phyloP scores from a whole-genome alignment of 2,329 filamentous ascomycete genomes.

The Thielaviopsis musarum region DNA sequence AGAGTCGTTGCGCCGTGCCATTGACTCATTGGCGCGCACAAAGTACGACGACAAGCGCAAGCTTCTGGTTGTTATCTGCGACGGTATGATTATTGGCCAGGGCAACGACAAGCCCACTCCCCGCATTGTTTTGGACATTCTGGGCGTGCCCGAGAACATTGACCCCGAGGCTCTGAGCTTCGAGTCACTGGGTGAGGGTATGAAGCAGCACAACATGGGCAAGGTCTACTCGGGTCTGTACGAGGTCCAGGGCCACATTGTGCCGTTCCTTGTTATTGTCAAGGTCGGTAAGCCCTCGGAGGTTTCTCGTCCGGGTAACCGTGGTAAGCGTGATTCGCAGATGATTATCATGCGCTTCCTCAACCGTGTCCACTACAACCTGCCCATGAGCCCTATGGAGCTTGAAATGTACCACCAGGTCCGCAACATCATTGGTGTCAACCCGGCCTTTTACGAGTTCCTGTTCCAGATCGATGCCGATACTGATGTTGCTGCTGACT shows the following conservation, averaged over 20 bases:
- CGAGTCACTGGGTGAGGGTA: slow-evolving; percentile 77
- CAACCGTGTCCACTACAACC: slow-evolving; percentile 88
- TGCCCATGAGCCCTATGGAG: slow-evolving; percentile 89
- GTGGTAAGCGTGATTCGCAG: slow-evolving; percentile 96
- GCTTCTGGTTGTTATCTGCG: slow-evolving; percentile 78
- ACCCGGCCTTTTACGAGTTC: slow-evolving; percentile 94
- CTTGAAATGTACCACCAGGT: slow-evolving; percentile 98
- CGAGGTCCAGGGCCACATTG: slow-evolving; percentile 92
- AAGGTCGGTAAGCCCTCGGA: slow-evolving; percentile 97
- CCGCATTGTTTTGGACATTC: slow-evolving; percentile 88
- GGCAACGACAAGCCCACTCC: slow-evolving; percentile 94
- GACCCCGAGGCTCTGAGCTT: slow-evolving; percentile 95
- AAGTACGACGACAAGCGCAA: slow-evolving; percentile 97
- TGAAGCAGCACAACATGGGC: slow-evolving; percentile 89
- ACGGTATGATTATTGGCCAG: slow-evolving; percentile 98
- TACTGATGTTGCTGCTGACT: slow-evolving; percentile 36
- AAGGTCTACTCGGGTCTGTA: slow-evolving; percentile 98
- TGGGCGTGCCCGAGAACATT: slow-evolving; percentile 82
- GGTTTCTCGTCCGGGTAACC: slow-evolving; percentile 79
- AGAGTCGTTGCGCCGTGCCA: slow-evolving; percentile 87
- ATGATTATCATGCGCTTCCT: slow-evolving; percentile 93
- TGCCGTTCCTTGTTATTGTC: slow-evolving; percentile 88
- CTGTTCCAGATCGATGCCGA: slow-evolving; percentile 96
- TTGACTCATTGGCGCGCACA: slow-evolving; percentile 91
- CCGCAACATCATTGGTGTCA: slow-evolving; percentile 97